Base-by-base conservation (phyloP, 495 filamentous ascomycete genomes). In the Pyrenula massariospora region DNA sequence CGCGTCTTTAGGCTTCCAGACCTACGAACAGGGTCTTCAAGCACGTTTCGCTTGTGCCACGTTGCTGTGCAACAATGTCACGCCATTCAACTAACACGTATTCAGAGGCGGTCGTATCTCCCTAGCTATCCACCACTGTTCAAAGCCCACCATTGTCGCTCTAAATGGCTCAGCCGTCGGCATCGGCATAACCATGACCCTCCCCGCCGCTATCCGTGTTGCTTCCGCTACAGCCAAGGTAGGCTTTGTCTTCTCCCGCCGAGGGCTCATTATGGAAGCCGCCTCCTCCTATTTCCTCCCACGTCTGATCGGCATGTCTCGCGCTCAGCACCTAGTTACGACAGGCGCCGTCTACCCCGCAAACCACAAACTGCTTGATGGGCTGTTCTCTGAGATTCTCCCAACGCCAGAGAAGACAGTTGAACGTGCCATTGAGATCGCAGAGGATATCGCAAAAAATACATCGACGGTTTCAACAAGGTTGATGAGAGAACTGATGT, bases 141-240 rank as follows among this genome's bases (percentile, higher is more conserved):
- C 71, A 57, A 86, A 85, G 61, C 81, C 83, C 36, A 81, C 82
- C 22, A 81, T 86, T 62, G 83, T 70, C 23, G 83, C 83, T 2
- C 77, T 85, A 60, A 81, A 84, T 63, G 84, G 83, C 52, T 78
- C 75, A 48, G 84, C 84, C 21, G 84, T 85, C 10, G 84, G 83
- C 10, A 75, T 86, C 8, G 83, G 84, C 3, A 84, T 85, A 64
- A 87, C 83, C 11, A 84, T 85, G 81, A 80, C 78, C 12, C 75
- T 87, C 11, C 81, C 83, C 1, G 76, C 77, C 56, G 74, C 70
- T 42, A 80, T 87, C 53, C 70, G 83, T 54, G 68, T 87, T 53
- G 79, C 73, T 23, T 77, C 73, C 57, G 60, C 68, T 52, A 67
- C 66, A 25, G 80, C 81, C 5, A 83, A 73, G 75, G 72, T 81